These are phyloP conservation scores for Lenzites betulinus DNA, from an alignment of 768 basidiomycete genomes.

Conservation along the genomic window DNA sequence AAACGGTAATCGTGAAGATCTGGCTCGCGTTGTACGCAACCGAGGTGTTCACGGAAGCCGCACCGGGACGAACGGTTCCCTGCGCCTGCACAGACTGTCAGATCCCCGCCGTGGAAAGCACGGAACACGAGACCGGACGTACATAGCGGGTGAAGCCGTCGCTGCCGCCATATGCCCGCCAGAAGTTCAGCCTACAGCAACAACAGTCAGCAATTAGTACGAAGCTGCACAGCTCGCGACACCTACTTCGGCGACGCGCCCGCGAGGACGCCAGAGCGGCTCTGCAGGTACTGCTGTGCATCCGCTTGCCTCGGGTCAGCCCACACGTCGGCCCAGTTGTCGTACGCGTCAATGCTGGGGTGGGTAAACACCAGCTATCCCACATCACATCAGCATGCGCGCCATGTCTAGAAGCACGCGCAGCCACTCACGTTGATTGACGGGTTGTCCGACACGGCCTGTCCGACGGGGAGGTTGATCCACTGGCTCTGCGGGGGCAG, in stretches of 20 bases:
- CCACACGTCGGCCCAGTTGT: slow-evolving; percentile 68
- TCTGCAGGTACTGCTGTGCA: slow-evolving; percentile 51
- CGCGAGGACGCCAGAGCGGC: slow-evolving; percentile 57
- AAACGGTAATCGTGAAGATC: slow-evolving; percentile 64
- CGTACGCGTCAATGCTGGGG: slow-evolving; percentile 60
- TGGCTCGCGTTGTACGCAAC: slow-evolving; percentile 53
- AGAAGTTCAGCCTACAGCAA: slow-evolving; percentile 56
- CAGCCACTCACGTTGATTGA: slow-evolving; percentile 53
- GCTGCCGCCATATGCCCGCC: slow-evolving; percentile 50
- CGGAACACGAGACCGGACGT: slow-evolving; percentile 21
- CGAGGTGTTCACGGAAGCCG: slow-evolving; percentile 49
- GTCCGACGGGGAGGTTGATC: slow-evolving; percentile 63
- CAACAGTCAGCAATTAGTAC: neutral
- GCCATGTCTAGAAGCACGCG: neutral
- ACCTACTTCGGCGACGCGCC: slow-evolving; percentile 54
- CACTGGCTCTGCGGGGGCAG: slow-evolving; percentile 51
- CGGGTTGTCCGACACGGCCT: slow-evolving; percentile 61
- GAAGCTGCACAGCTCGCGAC: neutral
- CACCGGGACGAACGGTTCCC: slow-evolving; percentile 65
- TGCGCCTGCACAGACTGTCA: slow-evolving; percentile 42
- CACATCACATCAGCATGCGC: neutral
- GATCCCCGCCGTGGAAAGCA: too few relatives aligned
- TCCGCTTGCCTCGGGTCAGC: slow-evolving; percentile 55
- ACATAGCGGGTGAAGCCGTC: slow-evolving; percentile 54
- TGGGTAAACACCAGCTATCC: slow-evolving; percentile 62